phyloP scores from a whole-genome alignment of 2,329 filamentous ascomycete species.

The Chaetomiaceae sp. region DNA sequence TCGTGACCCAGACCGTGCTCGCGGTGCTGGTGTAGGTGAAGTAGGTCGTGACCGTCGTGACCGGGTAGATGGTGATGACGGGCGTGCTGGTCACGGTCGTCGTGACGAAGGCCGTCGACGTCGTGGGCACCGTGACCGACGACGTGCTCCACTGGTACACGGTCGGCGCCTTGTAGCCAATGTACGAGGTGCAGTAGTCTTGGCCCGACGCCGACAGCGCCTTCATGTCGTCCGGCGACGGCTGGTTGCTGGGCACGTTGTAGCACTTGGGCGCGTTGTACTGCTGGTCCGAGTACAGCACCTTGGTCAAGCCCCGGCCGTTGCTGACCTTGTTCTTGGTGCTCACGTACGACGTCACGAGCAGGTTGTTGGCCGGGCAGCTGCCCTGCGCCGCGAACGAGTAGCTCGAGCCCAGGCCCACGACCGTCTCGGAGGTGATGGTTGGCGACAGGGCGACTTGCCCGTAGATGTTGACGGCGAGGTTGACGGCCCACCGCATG shows the following conservation, averaged over 20 bases:
- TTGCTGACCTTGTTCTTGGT: neutral
- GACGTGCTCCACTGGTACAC: neutral
- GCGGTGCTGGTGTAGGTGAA: neutral
- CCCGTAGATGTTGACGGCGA: neutral
- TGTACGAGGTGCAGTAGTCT: neutral
- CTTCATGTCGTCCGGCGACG: neutral
- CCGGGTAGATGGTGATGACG: neutral
- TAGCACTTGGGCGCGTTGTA: neutral
- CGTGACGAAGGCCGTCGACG: neutral
- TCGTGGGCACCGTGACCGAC: neutral
- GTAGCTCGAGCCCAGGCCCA: neutral
- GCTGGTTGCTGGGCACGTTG: neutral
- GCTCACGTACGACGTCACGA: neutral
- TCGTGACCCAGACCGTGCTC: neutral
- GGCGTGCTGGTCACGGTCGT: neutral
- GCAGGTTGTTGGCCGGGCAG: constrained; percentile 1
- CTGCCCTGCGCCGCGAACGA: neutral
- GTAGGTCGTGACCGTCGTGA: neutral
- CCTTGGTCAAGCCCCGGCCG: neutral
- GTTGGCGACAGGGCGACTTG: neutral
- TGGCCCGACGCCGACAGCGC: neutral
- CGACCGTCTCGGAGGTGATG: neutral
- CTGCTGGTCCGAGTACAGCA: neutral
- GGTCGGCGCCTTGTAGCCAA: neutral
- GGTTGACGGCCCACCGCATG: neutral